Base-by-base conservation (phyloP, 257 asterid genomes). In the Lycium ferocissimum region DNA sequence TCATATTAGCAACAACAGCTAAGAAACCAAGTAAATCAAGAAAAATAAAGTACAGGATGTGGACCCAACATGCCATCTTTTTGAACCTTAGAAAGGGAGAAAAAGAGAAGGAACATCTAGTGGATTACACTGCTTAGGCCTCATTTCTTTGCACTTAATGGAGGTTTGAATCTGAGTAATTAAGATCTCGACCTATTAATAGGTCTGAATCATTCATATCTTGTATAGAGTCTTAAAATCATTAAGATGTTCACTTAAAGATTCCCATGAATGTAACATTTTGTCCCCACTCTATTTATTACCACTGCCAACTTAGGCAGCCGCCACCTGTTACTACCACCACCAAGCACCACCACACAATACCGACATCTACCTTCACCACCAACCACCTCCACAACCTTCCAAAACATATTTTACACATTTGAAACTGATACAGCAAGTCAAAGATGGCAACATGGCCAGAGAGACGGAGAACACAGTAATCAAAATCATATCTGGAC, bases 321-420 rank as follows among this genome's bases (percentile, higher is more conserved):
- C 62, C 7, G 17, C 22, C 0, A 13, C 43, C 81, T 49, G 57
- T 22, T 43, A 75, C 43, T 49, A 47, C 61, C 81, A 1, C 81
- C n/a, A 49, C 81, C 81, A 75, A 47, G 9, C 81, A 6, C 61
- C 58, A 45, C 26, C 56, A 43, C 18, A 73, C 20, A 47, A 47
- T 26, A 75, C 43, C 20, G 0, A 20, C 43, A 6, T 20, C 81
- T 14, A 7, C 81, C 62, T 7, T 10, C 65, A 17, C 9, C 63
- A 58, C 22, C 63, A 18, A 17, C 63, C 63, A 58, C 63, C 63
- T 5, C 61, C 61, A 75, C 62, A 22, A 33, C 62, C 81, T 49
- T 53, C 62, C 33, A 15, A 78, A 49, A 78, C 49, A 78, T 33
- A 78, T 33, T 51, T 78, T 53, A 78, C 82, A 78, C 82, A 78